phyloP scores from a whole-genome alignment of 2,329 filamentous ascomycete genomes.

The Diaporthe caulivora region DNA sequence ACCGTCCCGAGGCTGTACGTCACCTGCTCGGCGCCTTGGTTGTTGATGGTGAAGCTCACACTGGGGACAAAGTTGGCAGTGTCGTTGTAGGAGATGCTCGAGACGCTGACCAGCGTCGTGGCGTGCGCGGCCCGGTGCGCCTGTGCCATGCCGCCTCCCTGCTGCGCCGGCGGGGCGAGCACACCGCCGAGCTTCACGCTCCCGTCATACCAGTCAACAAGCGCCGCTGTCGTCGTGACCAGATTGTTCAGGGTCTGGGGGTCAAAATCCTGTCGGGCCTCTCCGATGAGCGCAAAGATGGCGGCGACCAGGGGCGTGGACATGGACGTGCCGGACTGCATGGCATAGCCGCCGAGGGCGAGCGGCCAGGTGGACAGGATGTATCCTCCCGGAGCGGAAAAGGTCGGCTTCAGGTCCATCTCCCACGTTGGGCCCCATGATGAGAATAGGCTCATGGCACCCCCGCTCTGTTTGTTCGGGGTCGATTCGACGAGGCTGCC shows the following conservation, averaged over 20 bases:
- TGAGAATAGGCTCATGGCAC: conserved; percentile 12
- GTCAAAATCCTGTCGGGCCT: background rate
- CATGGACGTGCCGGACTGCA: conserved; percentile 9
- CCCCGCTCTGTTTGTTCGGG: background rate
- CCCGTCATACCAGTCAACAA: conserved; percentile 1
- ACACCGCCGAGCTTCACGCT: background rate
- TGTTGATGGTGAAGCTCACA: background rate
- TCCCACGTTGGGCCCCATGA: background rate
- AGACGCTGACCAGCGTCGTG: conserved; percentile 9
- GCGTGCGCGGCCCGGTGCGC: conserved; percentile 7
- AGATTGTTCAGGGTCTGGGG: conserved; percentile 4
- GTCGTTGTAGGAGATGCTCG: conserved; percentile 16
- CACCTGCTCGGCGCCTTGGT: background rate
- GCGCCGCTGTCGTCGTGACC: conserved; percentile 3
- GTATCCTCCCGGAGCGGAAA: background rate
- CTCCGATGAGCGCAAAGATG: background rate
- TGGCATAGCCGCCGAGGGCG: background rate
- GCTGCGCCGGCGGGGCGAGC: background rate
- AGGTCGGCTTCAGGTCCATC: conserved; percentile 6
- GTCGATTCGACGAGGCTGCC: background rate
- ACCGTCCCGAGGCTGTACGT: conserved; percentile 12
- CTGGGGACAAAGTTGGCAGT: background rate
- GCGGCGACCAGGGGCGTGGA: background rate
- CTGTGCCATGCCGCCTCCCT: conserved; percentile 5
- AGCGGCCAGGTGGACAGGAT: conserved; percentile 15